Percentiles rank a stretch among this genome's conserved stretches.
Evolutionary conservation across 331 rosid genomes (phyloP).

Genomic region (Erythrophleum ivorense): DNA sequence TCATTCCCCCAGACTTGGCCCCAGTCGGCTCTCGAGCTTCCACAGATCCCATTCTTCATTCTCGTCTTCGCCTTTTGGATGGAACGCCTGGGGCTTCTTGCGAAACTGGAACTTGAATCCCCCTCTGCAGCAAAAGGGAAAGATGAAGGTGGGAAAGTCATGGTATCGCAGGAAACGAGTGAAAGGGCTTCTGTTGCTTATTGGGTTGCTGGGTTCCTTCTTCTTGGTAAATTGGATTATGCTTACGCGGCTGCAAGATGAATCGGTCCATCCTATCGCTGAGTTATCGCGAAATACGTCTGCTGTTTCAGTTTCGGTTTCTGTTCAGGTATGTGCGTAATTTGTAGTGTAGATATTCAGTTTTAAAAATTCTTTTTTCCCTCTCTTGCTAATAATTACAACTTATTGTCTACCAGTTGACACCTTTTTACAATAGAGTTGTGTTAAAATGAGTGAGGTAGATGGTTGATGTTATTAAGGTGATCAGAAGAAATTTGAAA

Average conservation of each 20-base stretch:
- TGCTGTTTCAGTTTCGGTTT: slow-evolving; percentile 38
- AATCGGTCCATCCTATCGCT: slow-evolving; percentile 37
- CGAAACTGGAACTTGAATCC: slow-evolving; percentile 24
- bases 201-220: slow-evolving; percentile 56
- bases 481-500: not conserved
- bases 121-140: slow-evolving; percentile 37
- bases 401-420: not conserved
- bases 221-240: slow-evolving; percentile 73
- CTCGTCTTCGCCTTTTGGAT: slow-evolving; percentile 35
- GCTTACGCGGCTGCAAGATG: slow-evolving; percentile 67
- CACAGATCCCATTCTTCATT: slow-evolving; percentile 46
- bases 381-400: not conserved
- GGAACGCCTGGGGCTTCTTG: slow-evolving; percentile 36
- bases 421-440: not conserved
- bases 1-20: slow-evolving; percentile 60
- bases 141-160: slow-evolving; percentile 46
- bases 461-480: not conserved
- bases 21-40: slow-evolving; percentile 62
- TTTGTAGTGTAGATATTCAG: not conserved
- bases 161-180: slow-evolving; percentile 70
- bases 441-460: not conserved
- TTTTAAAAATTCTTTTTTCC: not conserved
- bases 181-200: slow-evolving; percentile 57
- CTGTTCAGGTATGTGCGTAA: slow-evolving; percentile 47
- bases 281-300: slow-evolving; percentile 47